Conservation (phyloP, 805 yeast genomes). For the Yarrowia sp. region DNA sequence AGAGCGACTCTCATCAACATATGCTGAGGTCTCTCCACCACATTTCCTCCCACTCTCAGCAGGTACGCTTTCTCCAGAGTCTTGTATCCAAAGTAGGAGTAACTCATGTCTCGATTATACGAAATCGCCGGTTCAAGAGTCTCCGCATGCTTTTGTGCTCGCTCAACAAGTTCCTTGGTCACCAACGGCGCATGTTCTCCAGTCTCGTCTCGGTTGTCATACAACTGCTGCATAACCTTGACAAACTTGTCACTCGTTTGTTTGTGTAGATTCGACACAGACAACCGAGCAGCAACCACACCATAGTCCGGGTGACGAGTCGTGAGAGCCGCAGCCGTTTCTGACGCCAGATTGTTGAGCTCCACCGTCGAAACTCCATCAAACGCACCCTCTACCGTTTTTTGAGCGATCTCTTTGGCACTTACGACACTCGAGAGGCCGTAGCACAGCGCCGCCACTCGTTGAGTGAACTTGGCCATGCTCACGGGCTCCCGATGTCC, state of each 20-base stretch:
- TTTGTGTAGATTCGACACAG: constrained; percentile 82
- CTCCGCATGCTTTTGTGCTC: constrained; percentile 56
- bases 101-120: constrained; percentile 62
- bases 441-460: constrained; percentile 87
- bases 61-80: constrained; percentile 80
- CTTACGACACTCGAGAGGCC: constrained; percentile 48
- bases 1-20: constrained; percentile 83
- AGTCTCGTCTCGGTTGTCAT: constrained; percentile 65
- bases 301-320: constrained; percentile 96
- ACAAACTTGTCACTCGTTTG: constrained; percentile 80
- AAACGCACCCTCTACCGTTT: constrained; percentile 59
- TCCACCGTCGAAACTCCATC: constrained; percentile 91
- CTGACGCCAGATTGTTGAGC: constrained; percentile 66
- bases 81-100: constrained; percentile 82
- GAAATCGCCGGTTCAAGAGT: constrained; percentile 64
- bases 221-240: constrained; percentile 61
- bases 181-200: constrained; percentile 60
- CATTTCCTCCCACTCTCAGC: constrained; percentile 51
- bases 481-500: constrained; percentile 92
- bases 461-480: constrained; percentile 92
- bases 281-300: constrained; percentile 75
- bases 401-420: constrained; percentile 14
- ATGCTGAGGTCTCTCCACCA: constrained; percentile 85
- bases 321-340: constrained; percentile 93
- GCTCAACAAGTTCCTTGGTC: constrained; percentile 54